Evolutionary conservation across 495 filamentous ascomycete genomes (phyloP), one percentile per base, ranked within the genome.

Genomic region (Penicillium nucicola): DNA sequence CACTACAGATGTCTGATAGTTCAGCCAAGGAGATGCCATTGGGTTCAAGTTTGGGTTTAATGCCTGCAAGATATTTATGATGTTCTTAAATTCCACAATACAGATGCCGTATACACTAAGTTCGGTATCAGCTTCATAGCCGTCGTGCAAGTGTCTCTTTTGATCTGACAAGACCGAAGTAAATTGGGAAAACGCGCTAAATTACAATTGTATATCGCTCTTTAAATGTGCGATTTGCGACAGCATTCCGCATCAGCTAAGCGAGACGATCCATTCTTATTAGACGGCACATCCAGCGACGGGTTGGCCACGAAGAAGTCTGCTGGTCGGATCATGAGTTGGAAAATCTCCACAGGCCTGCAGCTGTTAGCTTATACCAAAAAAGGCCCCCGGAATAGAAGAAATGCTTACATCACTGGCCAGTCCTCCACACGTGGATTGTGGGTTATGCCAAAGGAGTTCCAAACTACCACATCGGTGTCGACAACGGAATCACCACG

Each of bases 291-390:
- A 67, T 92, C 87, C 31, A 90, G 50, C 10, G 86, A 83, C 0
- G 87, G 87, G 49, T 90, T 92, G 57, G 71, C 76, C 6, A 81
- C 80, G 65, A 92, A 92, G 72, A 92, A 90, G 52, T 89, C 86
- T 14, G 78, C 78, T 0, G 87, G 87, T 49, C 84, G 83, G 48
- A 91, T 87, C 80, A 62, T 81, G 66, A 60, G 78, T 57, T 85
- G 82, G 62, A 82, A 80, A 18, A 78, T 84, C 52, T 75, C 74
- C 13, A 74, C 69, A 4, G 73, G 73, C 83, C 79, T 82, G 48
- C 17, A 12, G n/a, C 14, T 19, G 9, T 43, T 17, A 53, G 38
- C 31, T 56, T 51, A 55, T 46, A n/a, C 36, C 19, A 13, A 20
- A 20, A 7, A 44, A 25, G 1, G 1, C n/a, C n/a, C n/a, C n/a